Conservation (phyloP, 805 yeast genomes). For the Candida dajiaensis region DNA sequence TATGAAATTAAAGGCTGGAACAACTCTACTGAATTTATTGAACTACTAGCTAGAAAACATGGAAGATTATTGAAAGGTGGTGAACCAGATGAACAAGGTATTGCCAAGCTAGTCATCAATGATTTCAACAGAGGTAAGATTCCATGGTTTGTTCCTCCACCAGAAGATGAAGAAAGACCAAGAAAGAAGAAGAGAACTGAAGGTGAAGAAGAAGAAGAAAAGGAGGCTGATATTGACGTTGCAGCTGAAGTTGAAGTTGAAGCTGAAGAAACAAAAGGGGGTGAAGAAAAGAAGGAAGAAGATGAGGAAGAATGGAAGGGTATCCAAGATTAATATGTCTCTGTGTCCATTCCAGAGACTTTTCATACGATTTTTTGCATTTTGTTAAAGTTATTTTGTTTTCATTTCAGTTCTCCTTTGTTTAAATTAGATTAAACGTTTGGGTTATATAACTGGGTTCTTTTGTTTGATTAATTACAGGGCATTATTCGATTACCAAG, state of each 20-base stretch:
- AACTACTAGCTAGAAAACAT: conserved; percentile 83
- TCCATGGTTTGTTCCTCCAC: conserved; percentile 97
- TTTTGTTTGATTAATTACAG: not conserved
- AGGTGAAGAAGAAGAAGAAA: conserved; percentile 12
- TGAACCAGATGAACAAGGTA: conserved; percentile 94
- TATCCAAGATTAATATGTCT: not conserved
- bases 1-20: conserved; percentile 93
- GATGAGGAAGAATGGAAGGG: conserved; percentile 1
- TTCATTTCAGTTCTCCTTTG: not conserved
- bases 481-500: not conserved
- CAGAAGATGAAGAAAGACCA: conserved; percentile 52
- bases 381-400: not conserved
- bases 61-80: conserved; percentile 96
- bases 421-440: not conserved
- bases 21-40: conserved; percentile 72
- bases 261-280: conserved; percentile 17
- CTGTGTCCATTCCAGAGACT: not conserved
- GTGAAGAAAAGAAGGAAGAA: conserved; percentile 11
- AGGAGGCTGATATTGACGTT: conserved; percentile 6
- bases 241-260: conserved; percentile 7
- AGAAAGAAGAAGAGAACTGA: conserved; percentile 25
- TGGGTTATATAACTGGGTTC: not conserved
- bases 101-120: conserved; percentile 82
- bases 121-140: conserved; percentile 97
- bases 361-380: not conserved